Conservation (phyloP, 78 protist genomes). For the Protostelium mycophagum region DNA sequence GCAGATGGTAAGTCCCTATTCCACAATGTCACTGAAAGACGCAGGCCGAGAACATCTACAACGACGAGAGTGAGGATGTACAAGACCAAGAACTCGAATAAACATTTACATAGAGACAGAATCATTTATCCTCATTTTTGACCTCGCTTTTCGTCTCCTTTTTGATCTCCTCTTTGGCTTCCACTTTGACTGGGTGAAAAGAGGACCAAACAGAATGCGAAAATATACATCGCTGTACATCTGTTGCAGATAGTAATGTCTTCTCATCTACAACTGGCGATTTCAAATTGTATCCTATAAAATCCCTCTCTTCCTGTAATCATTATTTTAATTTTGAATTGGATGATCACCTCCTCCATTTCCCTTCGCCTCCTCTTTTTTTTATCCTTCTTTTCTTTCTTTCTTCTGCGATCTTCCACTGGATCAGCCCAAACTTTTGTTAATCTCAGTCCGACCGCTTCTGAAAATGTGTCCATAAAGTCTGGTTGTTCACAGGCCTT, state of each 20-base stretch:
- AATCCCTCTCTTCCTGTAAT: background rate
- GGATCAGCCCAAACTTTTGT: background rate
- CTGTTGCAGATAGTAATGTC: background rate
- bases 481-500: background rate
- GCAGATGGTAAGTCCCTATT: constrained; percentile 73
- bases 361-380: background rate
- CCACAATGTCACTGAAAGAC: background rate
- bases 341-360: background rate
- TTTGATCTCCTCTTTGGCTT: too few species aligned
- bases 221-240: background rate
- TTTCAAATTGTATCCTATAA: background rate
- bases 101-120: too few species aligned
- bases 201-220: too few species aligned
- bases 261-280: background rate
- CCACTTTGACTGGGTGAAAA: too few species aligned
- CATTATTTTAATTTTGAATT: background rate
- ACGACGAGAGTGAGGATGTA: constrained; percentile 58
- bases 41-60: constrained; percentile 69
- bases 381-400: background rate
- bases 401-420: too few species aligned
- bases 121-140: too few species aligned
- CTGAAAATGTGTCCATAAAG: background rate
- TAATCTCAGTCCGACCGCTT: background rate
- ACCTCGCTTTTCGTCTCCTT: too few species aligned
- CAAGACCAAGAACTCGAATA: background rate